Conservation (phyloP, 2,329 filamentous ascomycete species). For the Arthrobotrys musiformis region DNA sequence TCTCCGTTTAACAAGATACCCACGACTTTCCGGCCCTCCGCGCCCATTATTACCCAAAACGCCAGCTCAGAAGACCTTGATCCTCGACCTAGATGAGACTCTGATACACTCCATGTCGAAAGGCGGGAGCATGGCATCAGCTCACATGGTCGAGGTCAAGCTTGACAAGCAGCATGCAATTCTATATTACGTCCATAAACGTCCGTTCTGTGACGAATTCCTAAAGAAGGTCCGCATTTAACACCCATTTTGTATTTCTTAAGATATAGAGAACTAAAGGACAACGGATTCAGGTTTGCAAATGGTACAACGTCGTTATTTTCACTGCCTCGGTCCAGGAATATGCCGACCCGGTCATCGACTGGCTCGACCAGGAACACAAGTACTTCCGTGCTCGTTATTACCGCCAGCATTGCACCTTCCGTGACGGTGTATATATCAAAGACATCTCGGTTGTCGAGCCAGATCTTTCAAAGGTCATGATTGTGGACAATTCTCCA, state of each 20-base stretch:
- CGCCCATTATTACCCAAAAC: slow-evolving; percentile 88
- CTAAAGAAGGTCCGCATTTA: slow-evolving; percentile 74
- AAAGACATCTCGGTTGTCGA: slow-evolving; percentile 97
- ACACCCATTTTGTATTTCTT: too few relatives aligned
- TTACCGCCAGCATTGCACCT: slow-evolving; percentile 97
- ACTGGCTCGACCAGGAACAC: slow-evolving; percentile 95
- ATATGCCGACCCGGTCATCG: slow-evolving; percentile 97
- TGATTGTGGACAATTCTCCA: slow-evolving; percentile 98
- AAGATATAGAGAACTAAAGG: too few relatives aligned
- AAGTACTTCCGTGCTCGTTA: slow-evolving; percentile 95
- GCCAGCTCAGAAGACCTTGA: slow-evolving; percentile 93
- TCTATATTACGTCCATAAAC: slow-evolving; percentile 97
- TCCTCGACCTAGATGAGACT: slow-evolving; percentile 95
- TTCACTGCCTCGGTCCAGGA: slow-evolving; percentile 98
- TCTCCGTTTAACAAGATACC: slow-evolving; percentile 82
- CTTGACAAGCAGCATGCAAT: slow-evolving; percentile 92
- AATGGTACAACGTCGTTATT: slow-evolving; percentile 97
- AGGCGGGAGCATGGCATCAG: slow-evolving; percentile 91
- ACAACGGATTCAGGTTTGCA: slow-evolving; percentile 73
- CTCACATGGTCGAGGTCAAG: slow-evolving; percentile 98
- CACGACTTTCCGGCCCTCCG: slow-evolving; percentile 86
- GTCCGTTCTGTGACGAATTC: slow-evolving; percentile 96
- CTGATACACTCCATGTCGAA: slow-evolving; percentile 98
- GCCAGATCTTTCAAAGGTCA: slow-evolving; percentile 95
- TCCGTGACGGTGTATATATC: slow-evolving; percentile 94